Evolutionary conservation across 2,329 filamentous ascomycete genomes (phyloP).

Genomic region (Paecilomyces sp.): DNA sequence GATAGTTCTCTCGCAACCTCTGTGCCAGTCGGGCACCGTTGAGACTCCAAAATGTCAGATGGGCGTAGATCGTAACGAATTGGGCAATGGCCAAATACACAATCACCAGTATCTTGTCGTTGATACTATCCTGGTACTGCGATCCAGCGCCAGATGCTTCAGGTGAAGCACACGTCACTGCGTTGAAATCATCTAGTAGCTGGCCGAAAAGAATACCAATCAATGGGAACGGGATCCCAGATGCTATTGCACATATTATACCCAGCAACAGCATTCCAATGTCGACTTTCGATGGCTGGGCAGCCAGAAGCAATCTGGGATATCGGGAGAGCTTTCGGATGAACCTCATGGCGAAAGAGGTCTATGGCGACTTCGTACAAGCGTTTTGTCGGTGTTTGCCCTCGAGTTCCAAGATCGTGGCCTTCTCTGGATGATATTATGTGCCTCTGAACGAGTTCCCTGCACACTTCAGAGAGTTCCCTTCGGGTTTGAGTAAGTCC

Average conservation of each 20-base stretch:
- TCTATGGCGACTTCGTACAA: too few species aligned
- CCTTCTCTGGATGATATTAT: too few species aligned
- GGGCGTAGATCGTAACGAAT: constrained; percentile 52
- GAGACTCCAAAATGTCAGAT: constrained; percentile 52
- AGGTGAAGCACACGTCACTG: neutral
- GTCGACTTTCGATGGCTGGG: constrained; percentile 26
- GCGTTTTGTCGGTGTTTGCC: too few species aligned
- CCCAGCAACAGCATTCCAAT: constrained; percentile 19
- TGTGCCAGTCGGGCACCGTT: constrained; percentile 51
- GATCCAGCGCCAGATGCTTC: neutral
- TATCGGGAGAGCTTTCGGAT: constrained; percentile 25
- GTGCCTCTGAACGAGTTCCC: too few species aligned
- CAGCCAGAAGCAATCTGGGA: constrained; percentile 29
- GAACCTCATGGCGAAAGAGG: constrained; percentile 16
- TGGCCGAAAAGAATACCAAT: constrained; percentile 34
- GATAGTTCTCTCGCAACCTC: constrained; percentile 50
- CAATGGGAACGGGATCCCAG: constrained; percentile 31
- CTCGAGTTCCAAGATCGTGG: too few species aligned
- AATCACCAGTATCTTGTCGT: constrained; percentile 15
- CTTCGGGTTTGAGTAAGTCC: too few species aligned
- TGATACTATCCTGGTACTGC: neutral
- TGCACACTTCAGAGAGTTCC: too few species aligned
- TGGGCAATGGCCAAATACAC: constrained; percentile 52
- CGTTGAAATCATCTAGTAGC: constrained; percentile 32
- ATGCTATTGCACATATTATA: constrained; percentile 22